Base-by-base conservation (phyloP, 2,329 filamentous ascomycete species). In the Penicillium sp. region DNA sequence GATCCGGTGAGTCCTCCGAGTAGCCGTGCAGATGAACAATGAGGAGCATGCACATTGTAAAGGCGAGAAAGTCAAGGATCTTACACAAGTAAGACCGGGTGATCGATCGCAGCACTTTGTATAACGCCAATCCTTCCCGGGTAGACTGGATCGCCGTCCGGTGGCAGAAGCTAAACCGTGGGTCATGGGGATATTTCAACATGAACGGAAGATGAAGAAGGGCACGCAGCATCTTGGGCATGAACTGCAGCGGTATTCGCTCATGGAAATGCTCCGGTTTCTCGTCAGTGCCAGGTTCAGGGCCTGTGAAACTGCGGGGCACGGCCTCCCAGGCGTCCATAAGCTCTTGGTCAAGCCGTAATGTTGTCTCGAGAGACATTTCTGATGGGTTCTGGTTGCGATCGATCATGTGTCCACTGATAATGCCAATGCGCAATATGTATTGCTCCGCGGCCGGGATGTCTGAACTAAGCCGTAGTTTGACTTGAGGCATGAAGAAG, bases 191-290 rank as follows among this genome's bases (percentile, higher is more conserved):
- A 0, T 69, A 65, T 46, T 71, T 68, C 12, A 76, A 61, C 66
- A 77, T 73, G 49, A 76, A 76, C 0, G 76, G 76, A 35, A 78
- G 60, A 51, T 78, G 76, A 10, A 78, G 59, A 35, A 74, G 48
- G 38, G 72, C 67, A 24, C 66, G 65, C 9, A 69, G 46, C 18
- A 70, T 63, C 44, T 73, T 67, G 50, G 72, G 72, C 46, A 67
- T 64, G 32, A 78, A 68, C 31, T 73, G 73, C 27, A 66, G 43
- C 10, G 67, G 60, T 25, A 73, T 56, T 6, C 66, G 62, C 37
- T 64, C 61, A 46, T 66, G 61, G 31, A 65, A 60, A 10, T 67
- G 56, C 28, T 66, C 59, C n/a, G 57, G 42, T 4, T 56, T 47
- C 27, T 60, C 57, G 15, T 56, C 44, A 1, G 58, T 52, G 7